Evolutionary conservation across 164 flowering plant species (phyloP).

Genomic region (Aristolochia contorta): DNA sequence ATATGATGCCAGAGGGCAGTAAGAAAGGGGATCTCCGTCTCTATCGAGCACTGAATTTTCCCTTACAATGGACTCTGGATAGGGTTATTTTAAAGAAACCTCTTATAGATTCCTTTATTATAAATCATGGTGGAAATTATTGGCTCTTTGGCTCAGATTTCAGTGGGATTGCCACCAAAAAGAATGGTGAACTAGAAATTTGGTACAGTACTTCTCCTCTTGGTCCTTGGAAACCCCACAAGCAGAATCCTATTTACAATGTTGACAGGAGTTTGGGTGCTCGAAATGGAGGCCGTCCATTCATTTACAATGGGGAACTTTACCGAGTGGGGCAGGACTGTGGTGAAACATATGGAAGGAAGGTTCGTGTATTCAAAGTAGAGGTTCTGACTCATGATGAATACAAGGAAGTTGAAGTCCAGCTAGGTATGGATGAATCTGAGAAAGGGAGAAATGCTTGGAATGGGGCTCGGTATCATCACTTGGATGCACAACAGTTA

Average conservation of each 20-base stretch:
- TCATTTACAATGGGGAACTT: constrained; percentile 51
- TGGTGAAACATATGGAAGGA: constrained; percentile 74
- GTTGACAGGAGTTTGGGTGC: constrained; percentile 54
- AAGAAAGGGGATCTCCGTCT: constrained; percentile 75
- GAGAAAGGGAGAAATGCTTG: constrained; percentile 71
- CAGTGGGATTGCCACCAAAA: constrained; percentile 57
- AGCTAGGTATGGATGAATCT: constrained; percentile 40
- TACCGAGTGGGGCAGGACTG: constrained; percentile 89
- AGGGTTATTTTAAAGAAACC: constrained; percentile 67
- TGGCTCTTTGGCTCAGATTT: constrained; percentile 97
- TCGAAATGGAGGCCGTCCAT: constrained; percentile 92
- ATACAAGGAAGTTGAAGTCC: constrained; percentile 75
- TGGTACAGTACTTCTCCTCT: constrained; percentile 79
- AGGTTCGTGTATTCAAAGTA: constrained; percentile 52
- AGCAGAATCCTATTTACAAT: constrained; percentile 72
- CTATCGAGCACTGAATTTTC: constrained; percentile 68
- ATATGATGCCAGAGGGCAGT: constrained; percentile 95
- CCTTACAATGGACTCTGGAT: constrained; percentile 72
- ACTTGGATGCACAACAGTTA: constrained; percentile 71
- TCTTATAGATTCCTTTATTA: constrained; percentile 65
- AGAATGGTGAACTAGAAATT: constrained; percentile 82
- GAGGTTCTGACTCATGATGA: constrained; percentile 54
- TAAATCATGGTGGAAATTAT: constrained; percentile 41
- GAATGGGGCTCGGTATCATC: constrained; percentile 89
- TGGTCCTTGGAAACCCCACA: constrained; percentile 94